These are phyloP conservation scores for Leishmania turanica DNA, from an alignment of 208 protist species.

Conservation along the genomic window DNA sequence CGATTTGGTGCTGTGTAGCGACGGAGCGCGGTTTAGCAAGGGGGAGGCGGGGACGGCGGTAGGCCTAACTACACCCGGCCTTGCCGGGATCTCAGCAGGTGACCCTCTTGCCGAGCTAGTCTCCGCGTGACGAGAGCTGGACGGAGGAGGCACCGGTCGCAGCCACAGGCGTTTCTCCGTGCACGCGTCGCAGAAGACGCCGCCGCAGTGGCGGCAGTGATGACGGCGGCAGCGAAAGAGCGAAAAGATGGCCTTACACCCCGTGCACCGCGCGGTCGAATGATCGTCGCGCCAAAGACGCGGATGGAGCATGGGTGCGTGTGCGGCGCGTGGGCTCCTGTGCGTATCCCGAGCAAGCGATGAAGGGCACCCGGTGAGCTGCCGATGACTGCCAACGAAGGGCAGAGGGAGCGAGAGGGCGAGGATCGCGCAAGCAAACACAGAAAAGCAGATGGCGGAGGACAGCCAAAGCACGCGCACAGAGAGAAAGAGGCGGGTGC, in stretches of 20 bases:
- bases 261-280: conserved; percentile 17
- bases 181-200: conserved; percentile 42
- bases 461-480: neutral
- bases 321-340: neutral
- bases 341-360: neutral
- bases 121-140: neutral
- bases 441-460: neutral
- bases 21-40: neutral
- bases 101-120: neutral
- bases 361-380: neutral
- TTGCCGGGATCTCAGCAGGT: neutral
- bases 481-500: neutral
- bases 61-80: neutral
- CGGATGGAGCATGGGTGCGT: conserved; percentile 37
- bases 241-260: conserved; percentile 31
- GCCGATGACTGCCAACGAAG: neutral
- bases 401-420: neutral
- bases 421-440: neutral
- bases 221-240: conserved; percentile 43
- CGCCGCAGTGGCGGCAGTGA: conserved; percentile 58
- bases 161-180: conserved; percentile 44
- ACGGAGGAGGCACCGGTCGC: conserved; percentile 7
- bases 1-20: neutral
- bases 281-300: conserved; percentile 33
- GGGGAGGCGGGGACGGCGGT: neutral